A percentile compares a stretch with the other conserved stretches of the same genome.
These are phyloP conservation scores for Massariosphaeria phaeospora DNA, from an alignment of 495 filamentous ascomycete species.

Conservation along the genomic window DNA sequence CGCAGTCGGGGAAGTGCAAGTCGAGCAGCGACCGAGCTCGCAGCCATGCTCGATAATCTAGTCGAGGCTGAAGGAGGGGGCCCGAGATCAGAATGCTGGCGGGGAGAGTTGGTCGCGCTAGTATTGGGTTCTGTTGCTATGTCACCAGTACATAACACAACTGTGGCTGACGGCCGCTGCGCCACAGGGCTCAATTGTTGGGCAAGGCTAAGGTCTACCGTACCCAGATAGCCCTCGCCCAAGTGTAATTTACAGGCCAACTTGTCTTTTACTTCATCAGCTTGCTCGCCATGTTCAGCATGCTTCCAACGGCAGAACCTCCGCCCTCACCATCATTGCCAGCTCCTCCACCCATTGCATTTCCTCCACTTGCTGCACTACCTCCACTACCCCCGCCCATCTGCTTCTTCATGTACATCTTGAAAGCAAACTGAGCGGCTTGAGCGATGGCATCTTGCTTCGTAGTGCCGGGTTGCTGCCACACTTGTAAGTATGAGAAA, in stretches of 20 bases:
- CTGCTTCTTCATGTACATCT: slow-evolving; percentile 62
- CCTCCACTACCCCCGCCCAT: slow-evolving; percentile 49
- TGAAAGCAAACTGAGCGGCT: slow-evolving; percentile 62
- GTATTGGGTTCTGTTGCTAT: too few relatives aligned
- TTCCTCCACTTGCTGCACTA: slow-evolving; percentile 38
- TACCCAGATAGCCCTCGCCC: too few relatives aligned
- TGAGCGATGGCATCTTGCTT: slow-evolving; percentile 58
- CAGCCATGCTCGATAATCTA: too few relatives aligned
- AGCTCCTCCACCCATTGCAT: slow-evolving; percentile 53
- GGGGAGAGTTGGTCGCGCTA: too few relatives aligned
- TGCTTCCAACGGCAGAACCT: slow-evolving; percentile 36
- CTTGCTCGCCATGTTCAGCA: slow-evolving; percentile 57
- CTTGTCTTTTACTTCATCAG: slow-evolving; percentile 37
- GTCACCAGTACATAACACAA: too few relatives aligned
- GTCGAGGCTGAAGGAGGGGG: too few relatives aligned
- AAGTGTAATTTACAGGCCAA: too few relatives aligned
- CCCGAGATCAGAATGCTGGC: too few relatives aligned
- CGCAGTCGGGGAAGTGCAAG: background rate
- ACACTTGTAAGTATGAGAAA: slow-evolving; percentile 15
- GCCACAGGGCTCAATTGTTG: too few relatives aligned
- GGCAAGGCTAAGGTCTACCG: too few relatives aligned
- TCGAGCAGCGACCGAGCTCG: too few relatives aligned
- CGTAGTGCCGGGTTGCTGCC: slow-evolving; percentile 39
- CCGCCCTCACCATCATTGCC: slow-evolving; percentile 48
- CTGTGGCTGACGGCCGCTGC: too few relatives aligned